A percentile compares a stretch with the other conserved stretches of the same genome.
phyloP scores from a whole-genome alignment of 2,329 filamentous ascomycete species.

The Aspergillus felis region DNA sequence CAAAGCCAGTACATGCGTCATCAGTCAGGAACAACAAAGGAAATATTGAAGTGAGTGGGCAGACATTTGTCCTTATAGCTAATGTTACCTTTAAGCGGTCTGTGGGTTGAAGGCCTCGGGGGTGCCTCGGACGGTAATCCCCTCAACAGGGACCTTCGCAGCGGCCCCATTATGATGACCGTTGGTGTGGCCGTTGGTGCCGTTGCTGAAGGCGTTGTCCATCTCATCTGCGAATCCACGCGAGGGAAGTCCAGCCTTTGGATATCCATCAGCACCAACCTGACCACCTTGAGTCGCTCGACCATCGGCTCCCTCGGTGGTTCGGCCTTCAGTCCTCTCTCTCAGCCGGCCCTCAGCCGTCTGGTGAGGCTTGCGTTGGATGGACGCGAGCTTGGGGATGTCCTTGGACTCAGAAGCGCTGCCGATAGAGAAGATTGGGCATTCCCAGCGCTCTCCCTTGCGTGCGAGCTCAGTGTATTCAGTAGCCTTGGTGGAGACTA shows the following conservation, averaged over 20 bases:
- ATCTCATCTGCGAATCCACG: constrained; percentile 31
- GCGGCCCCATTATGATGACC: not conserved
- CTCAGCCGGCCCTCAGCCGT: constrained; percentile 27
- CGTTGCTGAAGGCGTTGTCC: constrained; percentile 26
- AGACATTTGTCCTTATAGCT: not conserved
- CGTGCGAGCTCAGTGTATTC: constrained; percentile 84
- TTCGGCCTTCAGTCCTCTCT: constrained; percentile 6
- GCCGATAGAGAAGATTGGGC: constrained; percentile 86
- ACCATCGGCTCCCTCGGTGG: not conserved
- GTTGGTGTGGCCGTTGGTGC: constrained; percentile 3
- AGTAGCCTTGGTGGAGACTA: constrained; percentile 88
- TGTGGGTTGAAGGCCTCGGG: constrained; percentile 22
- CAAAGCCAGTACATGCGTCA: not conserved
- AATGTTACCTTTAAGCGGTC: constrained; percentile 10
- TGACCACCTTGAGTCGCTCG: constrained; percentile 1
- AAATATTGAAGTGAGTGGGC: not conserved
- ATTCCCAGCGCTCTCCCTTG: constrained; percentile 93
- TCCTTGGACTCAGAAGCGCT: constrained; percentile 67
- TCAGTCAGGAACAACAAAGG: not conserved
- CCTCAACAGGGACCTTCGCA: not conserved
- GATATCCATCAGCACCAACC: constrained; percentile 12
- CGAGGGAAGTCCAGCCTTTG: constrained; percentile 17
- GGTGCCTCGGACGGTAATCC: constrained; percentile 10
- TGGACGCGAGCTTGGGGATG: constrained; percentile 56
- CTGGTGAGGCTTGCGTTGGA: constrained; percentile 58